phyloP scores from a whole-genome alignment of 768 basidiomycete genomes.

The Suillus subalutaceus region DNA sequence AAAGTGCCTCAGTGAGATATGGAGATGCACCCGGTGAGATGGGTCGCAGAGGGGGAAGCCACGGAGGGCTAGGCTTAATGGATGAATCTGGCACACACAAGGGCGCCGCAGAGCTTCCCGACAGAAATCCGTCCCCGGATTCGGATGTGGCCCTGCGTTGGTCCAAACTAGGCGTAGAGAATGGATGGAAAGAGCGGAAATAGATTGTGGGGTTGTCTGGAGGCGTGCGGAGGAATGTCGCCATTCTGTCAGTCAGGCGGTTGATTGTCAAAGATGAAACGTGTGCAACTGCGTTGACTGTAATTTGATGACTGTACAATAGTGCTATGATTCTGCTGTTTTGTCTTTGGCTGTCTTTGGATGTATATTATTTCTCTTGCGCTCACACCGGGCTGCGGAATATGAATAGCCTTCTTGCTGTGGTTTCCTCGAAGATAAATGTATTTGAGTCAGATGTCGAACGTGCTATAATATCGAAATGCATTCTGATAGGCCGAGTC shows the following conservation, averaged over 20 bases:
- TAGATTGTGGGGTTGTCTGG: constrained; percentile 20
- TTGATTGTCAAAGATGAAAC: not conserved
- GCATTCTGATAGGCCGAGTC: not conserved
- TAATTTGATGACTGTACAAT: constrained; percentile 26
- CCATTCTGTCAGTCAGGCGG: constrained; percentile 7
- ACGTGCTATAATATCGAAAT: not conserved
- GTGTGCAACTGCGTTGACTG: not conserved
- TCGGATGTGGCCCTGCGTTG: constrained; percentile 44
- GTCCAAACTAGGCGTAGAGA: constrained; percentile 48
- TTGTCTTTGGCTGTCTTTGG: not conserved
- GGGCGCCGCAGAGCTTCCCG: constrained; percentile 42
- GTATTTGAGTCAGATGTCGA: not conserved
- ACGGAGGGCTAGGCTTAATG: constrained; percentile 46
- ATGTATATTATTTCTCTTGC: constrained; percentile 3
- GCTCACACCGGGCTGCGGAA: not conserved
- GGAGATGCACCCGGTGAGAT: constrained; percentile 47
- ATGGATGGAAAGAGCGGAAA: constrained; percentile 54
- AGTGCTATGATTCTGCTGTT: not conserved
- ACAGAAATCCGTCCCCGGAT: constrained; percentile 52
- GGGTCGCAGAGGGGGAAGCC: constrained; percentile 44
- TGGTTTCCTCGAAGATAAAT: not conserved
- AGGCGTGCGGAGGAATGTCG: constrained; percentile 9
- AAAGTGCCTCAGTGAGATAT: constrained; percentile 49
- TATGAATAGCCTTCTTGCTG: constrained; percentile 6
- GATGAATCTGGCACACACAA: constrained; percentile 42